These are phyloP conservation scores for Bacidia rubella DNA, from an alignment of 495 filamentous ascomycete species.

Conservation along the genomic window DNA sequence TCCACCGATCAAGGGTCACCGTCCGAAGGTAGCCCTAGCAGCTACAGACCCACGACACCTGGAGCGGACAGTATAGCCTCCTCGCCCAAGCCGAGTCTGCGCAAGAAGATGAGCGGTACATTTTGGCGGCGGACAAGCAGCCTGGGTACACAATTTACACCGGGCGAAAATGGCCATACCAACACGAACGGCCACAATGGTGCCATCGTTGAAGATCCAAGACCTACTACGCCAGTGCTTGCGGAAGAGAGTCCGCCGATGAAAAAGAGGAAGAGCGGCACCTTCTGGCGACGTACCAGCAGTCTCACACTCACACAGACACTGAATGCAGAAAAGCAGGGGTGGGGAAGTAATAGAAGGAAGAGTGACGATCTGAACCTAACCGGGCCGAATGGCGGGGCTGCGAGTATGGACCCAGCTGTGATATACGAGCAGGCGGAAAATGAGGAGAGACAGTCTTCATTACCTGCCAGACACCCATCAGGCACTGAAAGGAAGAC, in stretches of 20 bases:
- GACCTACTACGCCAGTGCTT: neutral
- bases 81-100: slow-evolving; percentile 5
- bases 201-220: slow-evolving; percentile 1
- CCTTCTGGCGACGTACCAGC: slow-evolving; percentile 13
- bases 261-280: slow-evolving; percentile 11
- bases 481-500: neutral
- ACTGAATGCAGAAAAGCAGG: slow-evolving; percentile 3
- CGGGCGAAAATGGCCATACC: slow-evolving; percentile 4
- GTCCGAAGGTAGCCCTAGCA: neutral
- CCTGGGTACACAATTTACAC: slow-evolving; percentile 10
- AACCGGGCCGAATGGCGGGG: neutral
- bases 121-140: slow-evolving; percentile 17
- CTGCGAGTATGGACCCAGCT: neutral
- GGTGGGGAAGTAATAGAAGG: neutral
- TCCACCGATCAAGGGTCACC: slow-evolving; percentile 3
- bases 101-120: slow-evolving; percentile 14
- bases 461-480: neutral
- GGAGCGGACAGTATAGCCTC: slow-evolving; percentile 27
- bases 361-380: neutral
- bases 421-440: neutral
- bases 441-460: neutral
- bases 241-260: neutral
- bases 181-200: neutral
- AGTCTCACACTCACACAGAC: slow-evolving; percentile 1
- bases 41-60: slow-evolving; percentile 16